phyloP scores from a whole-genome alignment of 768 basidiomycete genomes.

The Tylopilus subfusipes region DNA sequence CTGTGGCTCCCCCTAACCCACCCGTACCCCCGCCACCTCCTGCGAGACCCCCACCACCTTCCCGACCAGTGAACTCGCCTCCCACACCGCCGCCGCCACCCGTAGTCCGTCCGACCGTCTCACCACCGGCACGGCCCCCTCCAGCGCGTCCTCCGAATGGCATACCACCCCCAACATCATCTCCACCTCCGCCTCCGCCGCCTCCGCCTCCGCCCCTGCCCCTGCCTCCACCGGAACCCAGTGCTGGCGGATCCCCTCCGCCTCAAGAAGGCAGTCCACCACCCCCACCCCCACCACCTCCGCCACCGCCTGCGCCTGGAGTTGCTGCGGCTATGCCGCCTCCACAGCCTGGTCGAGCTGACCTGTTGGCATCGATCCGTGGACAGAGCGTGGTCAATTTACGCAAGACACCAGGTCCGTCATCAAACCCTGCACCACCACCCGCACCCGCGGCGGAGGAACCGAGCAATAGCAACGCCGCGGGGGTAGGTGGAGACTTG shows the following conservation, averaged over 20 bases:
- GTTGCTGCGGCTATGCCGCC: slow-evolving; percentile 33
- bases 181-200: slow-evolving; percentile 37
- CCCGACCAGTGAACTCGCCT: slow-evolving; percentile 33
- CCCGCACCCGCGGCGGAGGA: slow-evolving; percentile 32
- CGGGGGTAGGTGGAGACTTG: slow-evolving; percentile 58
- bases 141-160: slow-evolving; percentile 21
- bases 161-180: slow-evolving; percentile 38
- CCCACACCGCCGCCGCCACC: slow-evolving; percentile 29
- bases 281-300: slow-evolving; percentile 36
- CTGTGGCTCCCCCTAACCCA: slow-evolving; percentile 20
- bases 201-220: slow-evolving; percentile 34
- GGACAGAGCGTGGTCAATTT: slow-evolving; percentile 73
- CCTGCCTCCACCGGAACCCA: slow-evolving; percentile 23
- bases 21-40: slow-evolving; percentile 31
- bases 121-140: slow-evolving; percentile 28
- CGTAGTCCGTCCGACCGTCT: slow-evolving; percentile 22
- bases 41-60: slow-evolving; percentile 35
- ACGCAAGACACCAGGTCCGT: slow-evolving; percentile 45
- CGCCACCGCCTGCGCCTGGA: slow-evolving; percentile 40
- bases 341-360: slow-evolving; percentile 56
- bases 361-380: slow-evolving; percentile 77
- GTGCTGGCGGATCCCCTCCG: slow-evolving; percentile 33
- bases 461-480: slow-evolving; percentile 31
- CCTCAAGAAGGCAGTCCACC: slow-evolving; percentile 27
- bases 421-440: slow-evolving; percentile 35